Conservation (phyloP, 2,329 filamentous ascomycete genomes). For the Tolypocladium guangdongense region DNA sequence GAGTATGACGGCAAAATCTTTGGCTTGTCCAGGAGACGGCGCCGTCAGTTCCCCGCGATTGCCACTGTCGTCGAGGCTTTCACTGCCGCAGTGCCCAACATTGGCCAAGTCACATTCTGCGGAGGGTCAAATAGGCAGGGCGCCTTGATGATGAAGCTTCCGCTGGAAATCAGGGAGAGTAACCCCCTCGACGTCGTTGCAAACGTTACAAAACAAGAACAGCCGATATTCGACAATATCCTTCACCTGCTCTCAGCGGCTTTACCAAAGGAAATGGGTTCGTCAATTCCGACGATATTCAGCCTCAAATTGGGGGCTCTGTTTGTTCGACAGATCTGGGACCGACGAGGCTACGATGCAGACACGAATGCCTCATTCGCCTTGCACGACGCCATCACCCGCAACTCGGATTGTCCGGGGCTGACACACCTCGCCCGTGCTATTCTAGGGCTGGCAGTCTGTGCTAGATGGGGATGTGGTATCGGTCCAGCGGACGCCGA, state of each 20-base stretch:
- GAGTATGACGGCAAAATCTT: constrained; percentile 49
- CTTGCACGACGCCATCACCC: constrained; percentile 60
- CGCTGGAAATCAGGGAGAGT: constrained; percentile 44
- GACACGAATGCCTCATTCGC: constrained; percentile 54
- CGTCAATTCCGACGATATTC: constrained; percentile 29
- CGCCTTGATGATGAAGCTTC: constrained; percentile 62
- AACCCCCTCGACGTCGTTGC: constrained; percentile 46
- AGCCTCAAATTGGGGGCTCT: constrained; percentile 30
- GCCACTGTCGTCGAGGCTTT: constrained; percentile 70
- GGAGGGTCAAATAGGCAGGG: constrained; percentile 83
- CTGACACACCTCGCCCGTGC: constrained; percentile 63
- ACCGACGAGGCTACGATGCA: constrained; percentile 33
- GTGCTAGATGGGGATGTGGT: constrained; percentile 62
- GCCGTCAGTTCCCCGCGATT: constrained; percentile 75
- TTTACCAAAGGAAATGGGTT: constrained; percentile 27
- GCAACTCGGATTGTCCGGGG: constrained; percentile 59
- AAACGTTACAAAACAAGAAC: constrained; percentile 13
- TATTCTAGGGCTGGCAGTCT: constrained; percentile 59
- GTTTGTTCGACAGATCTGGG: constrained; percentile 42
- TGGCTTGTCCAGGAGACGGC: constrained; percentile 69
- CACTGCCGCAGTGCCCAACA: constrained; percentile 54
- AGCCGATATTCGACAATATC: constrained; percentile 23
- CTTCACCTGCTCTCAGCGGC: constrained; percentile 27
- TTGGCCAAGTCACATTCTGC: constrained; percentile 71
- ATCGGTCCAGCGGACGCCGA: constrained; percentile 36